phyloP scores from a whole-genome alignment of 495 filamentous ascomycete genomes.

The Trypethelium eluteriae region DNA sequence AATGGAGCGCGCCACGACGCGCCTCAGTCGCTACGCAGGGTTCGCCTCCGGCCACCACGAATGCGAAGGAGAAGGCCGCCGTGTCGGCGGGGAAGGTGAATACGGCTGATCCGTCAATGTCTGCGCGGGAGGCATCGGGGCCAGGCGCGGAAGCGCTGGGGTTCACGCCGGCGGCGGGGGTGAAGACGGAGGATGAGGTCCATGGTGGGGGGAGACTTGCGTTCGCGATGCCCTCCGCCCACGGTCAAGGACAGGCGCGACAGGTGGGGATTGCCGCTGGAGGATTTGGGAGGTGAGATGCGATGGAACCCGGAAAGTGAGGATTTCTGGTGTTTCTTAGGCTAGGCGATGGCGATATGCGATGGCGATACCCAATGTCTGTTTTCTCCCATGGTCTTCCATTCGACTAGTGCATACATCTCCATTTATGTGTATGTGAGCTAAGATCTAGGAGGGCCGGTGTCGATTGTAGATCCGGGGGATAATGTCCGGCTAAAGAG shows the following conservation, averaged over 20 bases:
- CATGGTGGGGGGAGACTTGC: not conserved
- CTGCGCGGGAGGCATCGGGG: not conserved
- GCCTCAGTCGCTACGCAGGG: not conserved
- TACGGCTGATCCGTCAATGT: not conserved
- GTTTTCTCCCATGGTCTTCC: not conserved
- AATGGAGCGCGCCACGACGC: not conserved
- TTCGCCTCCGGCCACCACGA: not conserved
- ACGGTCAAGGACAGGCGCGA: not conserved
- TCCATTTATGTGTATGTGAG: not conserved
- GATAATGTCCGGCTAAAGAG: not conserved
- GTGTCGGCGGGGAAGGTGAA: not conserved
- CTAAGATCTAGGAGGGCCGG: not conserved
- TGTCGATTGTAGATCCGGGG: not conserved
- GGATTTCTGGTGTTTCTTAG: not conserved
- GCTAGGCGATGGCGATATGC: not conserved
- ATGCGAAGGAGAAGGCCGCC: not conserved
- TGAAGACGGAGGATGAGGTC: slow-evolving; percentile 8
- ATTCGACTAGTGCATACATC: not conserved
- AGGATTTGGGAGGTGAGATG: not conserved
- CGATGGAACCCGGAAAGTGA: not conserved
- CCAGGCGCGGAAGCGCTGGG: not conserved
- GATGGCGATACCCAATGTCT: slow-evolving; percentile 11
- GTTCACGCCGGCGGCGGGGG: not conserved
- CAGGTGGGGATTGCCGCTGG: not conserved
- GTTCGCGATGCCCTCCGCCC: not conserved